Base-by-base conservation (phyloP, 1,139 yeast genomes). In the Pichia sp. region DNA sequence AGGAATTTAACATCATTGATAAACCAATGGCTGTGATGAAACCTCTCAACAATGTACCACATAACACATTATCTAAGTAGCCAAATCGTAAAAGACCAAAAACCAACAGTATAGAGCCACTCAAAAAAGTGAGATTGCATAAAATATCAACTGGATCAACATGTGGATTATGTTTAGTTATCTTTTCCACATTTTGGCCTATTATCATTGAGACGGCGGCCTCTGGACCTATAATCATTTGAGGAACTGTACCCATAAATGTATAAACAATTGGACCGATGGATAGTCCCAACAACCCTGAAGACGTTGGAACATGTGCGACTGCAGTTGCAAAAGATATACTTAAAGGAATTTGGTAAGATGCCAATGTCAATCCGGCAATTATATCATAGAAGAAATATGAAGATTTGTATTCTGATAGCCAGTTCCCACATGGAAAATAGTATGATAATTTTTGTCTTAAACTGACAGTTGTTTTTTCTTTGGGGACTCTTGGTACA, bases 151-250 rank as follows among this genome's bases (percentile, higher is more conserved):
- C 70, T 0, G 88, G 78, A 47, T 75, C 75, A 23, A 77, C 52
- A 26, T 60, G 54, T 11, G 68, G 61, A 42, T 72, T 62, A 55
- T 81, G 85, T 45, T 75, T 79, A 36, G 78, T 54, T 3, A 73
- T 60, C 10, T 84, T 79, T 51, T 85, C 87, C n/a, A 88, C 82
- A 0, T 94, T 88, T 59, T 87, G 95, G 3, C 97, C 97, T 3
- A 92, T 86, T 38, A 92, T 83, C 59, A 92, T 71, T 1, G 95
- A 85, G 31, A 90, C 84, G 2, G 97, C 95, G 7, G 92, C 94
- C 59, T 92, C 98, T 0, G 98, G 98, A 0, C 97, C 97, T 6
- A 90, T 95, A 45, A 90, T 84, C 95, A 92, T 85, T 58, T 85
- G 95, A 0, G 97, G 97, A 1, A 88, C 96, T 28, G 95, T 81